Conservation (phyloP, 2,329 filamentous ascomycete species). For the Cladosporium sp. region DNA sequence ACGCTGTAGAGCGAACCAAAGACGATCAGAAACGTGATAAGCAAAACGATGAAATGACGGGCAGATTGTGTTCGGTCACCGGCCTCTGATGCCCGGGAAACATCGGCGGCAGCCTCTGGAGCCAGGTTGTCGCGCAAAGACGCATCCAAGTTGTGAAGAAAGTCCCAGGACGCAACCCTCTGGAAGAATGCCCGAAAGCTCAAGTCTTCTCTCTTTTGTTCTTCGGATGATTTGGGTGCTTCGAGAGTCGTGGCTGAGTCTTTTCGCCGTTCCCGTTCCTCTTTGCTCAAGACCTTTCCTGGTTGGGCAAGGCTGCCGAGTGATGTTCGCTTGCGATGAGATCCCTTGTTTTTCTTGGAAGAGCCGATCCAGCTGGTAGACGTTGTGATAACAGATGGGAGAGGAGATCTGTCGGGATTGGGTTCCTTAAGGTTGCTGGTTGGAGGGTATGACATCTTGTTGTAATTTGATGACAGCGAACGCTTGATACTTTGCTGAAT, state of each 20-base stretch:
- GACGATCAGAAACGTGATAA: conserved; percentile 30
- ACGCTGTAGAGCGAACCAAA: conserved; percentile 29
- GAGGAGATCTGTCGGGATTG: conserved; percentile 8
- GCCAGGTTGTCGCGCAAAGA: conserved; percentile 12
- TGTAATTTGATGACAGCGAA: conserved; percentile 11
- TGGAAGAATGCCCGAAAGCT: not conserved
- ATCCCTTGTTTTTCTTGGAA: not conserved
- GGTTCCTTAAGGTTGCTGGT: not conserved
- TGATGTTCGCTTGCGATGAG: conserved; percentile 9
- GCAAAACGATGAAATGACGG: conserved; percentile 22
- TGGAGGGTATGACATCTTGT: conserved; percentile 15
- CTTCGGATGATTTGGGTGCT: not conserved
- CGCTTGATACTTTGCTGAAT: conserved; percentile 18
- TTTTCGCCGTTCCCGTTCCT: conserved; percentile 18
- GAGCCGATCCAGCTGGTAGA: not conserved
- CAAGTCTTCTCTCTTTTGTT: not conserved
- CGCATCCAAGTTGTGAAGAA: not conserved
- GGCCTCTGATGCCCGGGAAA: not conserved
- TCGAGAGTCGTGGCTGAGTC: not conserved
- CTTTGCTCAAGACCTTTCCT: conserved; percentile 21
- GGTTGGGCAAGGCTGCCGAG: conserved; percentile 10
- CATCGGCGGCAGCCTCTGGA: conserved; percentile 11
- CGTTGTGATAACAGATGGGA: not conserved
- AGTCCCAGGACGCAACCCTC: not conserved
- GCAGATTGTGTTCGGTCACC: not conserved